Percentiles rank a stretch among this genome's conserved stretches.
These are phyloP conservation scores for Metschnikowia borealis DNA, from an alignment of 805 yeast genomes.

Conservation along the genomic window DNA sequence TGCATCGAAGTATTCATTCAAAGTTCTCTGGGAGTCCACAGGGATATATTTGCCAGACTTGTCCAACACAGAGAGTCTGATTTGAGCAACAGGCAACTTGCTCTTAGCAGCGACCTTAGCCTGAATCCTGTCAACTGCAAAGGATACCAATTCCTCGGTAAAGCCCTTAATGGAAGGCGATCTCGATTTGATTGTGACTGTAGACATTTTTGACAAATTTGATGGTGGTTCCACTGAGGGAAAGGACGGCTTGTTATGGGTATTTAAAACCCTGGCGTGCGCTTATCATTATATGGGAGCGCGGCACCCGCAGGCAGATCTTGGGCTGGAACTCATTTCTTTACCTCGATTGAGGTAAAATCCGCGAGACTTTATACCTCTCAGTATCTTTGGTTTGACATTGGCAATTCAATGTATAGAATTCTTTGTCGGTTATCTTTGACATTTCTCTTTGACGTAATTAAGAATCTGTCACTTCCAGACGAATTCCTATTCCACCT, in stretches of 20 bases:
- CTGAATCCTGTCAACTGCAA: slow-evolving; percentile 40
- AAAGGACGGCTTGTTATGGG: not conserved
- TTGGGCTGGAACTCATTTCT: not conserved
- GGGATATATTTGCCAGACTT: slow-evolving; percentile 36
- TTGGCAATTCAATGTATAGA: not conserved
- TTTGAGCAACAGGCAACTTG: slow-evolving; percentile 29
- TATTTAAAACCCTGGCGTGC: not conserved
- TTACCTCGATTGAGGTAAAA: not conserved
- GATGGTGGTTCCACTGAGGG: not conserved
- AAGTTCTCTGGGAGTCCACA: slow-evolving; percentile 40
- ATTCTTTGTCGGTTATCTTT: not conserved
- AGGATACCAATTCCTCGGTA: slow-evolving; percentile 32
- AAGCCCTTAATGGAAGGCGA: slow-evolving; percentile 54
- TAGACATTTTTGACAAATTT: slow-evolving; percentile 31
- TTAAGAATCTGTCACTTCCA: not conserved
- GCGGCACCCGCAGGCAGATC: not conserved
- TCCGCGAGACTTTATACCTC: not conserved
- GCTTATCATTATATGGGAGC: slow-evolving; percentile 1
- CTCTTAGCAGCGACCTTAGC: slow-evolving; percentile 43
- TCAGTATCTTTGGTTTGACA: not conserved
- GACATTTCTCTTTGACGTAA: not conserved
- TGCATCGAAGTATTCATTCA: slow-evolving; percentile 30
- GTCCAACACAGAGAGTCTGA: slow-evolving; percentile 26
- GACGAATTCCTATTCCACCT: no score
- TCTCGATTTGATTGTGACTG: slow-evolving; percentile 54